These are phyloP conservation scores for Microascus cirrosus DNA, from an alignment of 2,329 filamentous ascomycete species.

Conservation along the genomic window DNA sequence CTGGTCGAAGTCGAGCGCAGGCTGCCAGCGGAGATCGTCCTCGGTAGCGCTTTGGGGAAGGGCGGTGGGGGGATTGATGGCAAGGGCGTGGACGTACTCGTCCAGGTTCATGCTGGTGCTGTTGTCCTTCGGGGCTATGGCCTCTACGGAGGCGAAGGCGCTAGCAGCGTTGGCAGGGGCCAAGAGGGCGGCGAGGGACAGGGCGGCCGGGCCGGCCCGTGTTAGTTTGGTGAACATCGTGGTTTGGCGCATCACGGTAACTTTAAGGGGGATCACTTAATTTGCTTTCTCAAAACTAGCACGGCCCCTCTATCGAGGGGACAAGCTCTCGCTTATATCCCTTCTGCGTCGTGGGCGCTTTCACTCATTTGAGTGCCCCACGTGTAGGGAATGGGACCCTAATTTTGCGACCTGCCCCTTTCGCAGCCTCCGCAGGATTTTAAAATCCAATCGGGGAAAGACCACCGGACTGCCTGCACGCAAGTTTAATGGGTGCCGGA, in stretches of 20 bases:
- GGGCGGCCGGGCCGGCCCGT: neutral
- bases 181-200: neutral
- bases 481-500: neutral
- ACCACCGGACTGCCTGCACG: neutral
- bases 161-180: neutral
- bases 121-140: neutral
- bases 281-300: neutral
- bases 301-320: neutral
- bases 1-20: conserved; percentile 19
- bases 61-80: conserved; percentile 9
- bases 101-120: conserved; percentile 1
- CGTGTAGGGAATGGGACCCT: neutral
- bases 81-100: neutral
- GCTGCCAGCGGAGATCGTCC: conserved; percentile 13
- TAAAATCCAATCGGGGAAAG: neutral
- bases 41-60: conserved; percentile 11
- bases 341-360: neutral
- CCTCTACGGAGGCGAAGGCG: neutral
- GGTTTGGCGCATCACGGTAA: neutral
- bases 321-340: neutral
- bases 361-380: neutral
- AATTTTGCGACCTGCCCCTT: neutral
- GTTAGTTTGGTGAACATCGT: neutral
- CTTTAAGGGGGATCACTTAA: neutral
- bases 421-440: neutral